Base-by-base conservation (phyloP, 805 yeast species). In the Dipodascus albidus region DNA sequence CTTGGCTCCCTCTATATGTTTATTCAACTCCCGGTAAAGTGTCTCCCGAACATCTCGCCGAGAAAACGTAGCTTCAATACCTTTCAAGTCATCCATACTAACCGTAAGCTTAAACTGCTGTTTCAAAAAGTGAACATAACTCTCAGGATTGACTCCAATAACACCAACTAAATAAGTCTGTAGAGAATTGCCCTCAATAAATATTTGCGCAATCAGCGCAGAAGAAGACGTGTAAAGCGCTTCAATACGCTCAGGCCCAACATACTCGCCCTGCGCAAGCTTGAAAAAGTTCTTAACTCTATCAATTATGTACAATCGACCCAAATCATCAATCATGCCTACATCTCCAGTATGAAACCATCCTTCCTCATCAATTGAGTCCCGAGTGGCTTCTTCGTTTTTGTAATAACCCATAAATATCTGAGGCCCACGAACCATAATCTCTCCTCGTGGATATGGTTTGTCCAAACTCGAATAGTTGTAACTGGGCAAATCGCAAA, bases 241-340 rank as follows among this genome's bases (percentile, higher is more conserved):
- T 63, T 85, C 91, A 59, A 85, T 79, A 66, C 79, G 82, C 62
- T 85, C 93, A 19, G 88, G 86, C 0, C 88, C 84, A 53, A 85
- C 77, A 65, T 84, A 85, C 67, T 79, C 83, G 50, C 83, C 83
- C 63, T 79, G 83, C 2, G 82, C 71, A 52, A 79, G 64, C 59
- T 85, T 85, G 74, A 84, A 85, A 69, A 85, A 84, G 68, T 85
- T 85, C 71, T 85, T 85, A 42, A 85, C 88, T 57, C 93, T 74
- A 62, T 85, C 93, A 59, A 85, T 75, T 54, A 85, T 80, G 50
- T 67, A 71, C 22, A 85, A 64, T 49, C 83, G 73, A 11, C 89
- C 87, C 3, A 70, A 67, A 1, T 57, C 54, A 54, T 77, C 78
- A 51, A 83, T 65, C 54, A 64, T 67, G 0, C 79, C 87, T 59